phyloP scores from a whole-genome alignment of 495 filamentous ascomycete species.

The Tetracladium setigerum region DNA sequence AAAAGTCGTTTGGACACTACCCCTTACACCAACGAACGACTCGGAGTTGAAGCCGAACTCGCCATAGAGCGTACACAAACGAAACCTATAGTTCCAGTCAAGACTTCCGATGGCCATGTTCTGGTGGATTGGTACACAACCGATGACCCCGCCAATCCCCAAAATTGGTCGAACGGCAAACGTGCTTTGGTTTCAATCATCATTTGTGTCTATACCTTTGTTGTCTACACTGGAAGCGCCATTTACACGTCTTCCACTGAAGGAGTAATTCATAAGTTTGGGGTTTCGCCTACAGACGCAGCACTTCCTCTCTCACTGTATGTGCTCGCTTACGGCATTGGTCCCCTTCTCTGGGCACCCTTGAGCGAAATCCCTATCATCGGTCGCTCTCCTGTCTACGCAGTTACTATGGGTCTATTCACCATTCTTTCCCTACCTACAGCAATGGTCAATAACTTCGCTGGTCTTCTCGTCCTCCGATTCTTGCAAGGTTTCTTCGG shows the following conservation, averaged over 20 bases:
- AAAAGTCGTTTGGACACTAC: slow-evolving; percentile 26
- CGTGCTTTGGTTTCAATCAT: slow-evolving; percentile 37
- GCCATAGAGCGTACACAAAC: slow-evolving; percentile 37
- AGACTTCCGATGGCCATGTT: slow-evolving; percentile 37
- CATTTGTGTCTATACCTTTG: slow-evolving; percentile 44
- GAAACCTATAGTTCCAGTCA: slow-evolving; percentile 37
- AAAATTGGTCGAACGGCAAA: slow-evolving; percentile 40
- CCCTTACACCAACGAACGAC: slow-evolving; percentile 30
- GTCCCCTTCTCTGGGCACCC: slow-evolving; percentile 34
- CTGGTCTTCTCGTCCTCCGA: slow-evolving; percentile 63
- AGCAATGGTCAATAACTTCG: slow-evolving; percentile 63
- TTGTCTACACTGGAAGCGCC: slow-evolving; percentile 40
- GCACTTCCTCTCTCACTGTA: slow-evolving; percentile 48
- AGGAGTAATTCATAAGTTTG: slow-evolving; percentile 39
- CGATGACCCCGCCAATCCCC: slow-evolving; percentile 46
- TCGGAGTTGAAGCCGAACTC: slow-evolving; percentile 34
- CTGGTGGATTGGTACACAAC: slow-evolving; percentile 51
- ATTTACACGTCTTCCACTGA: slow-evolving; percentile 39
- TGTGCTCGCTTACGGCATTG: slow-evolving; percentile 53
- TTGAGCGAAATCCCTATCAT: slow-evolving; percentile 57
- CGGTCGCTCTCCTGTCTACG: slow-evolving; percentile 58
- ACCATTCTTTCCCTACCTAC: slow-evolving; percentile 69
- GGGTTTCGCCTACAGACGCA: slow-evolving; percentile 44
- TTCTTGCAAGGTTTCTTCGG: slow-evolving; percentile 73
- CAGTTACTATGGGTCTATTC: slow-evolving; percentile 62